phyloP scores from a whole-genome alignment of 2,329 filamentous ascomycete species.

The Phaeosphaeriaceae sp. region DNA sequence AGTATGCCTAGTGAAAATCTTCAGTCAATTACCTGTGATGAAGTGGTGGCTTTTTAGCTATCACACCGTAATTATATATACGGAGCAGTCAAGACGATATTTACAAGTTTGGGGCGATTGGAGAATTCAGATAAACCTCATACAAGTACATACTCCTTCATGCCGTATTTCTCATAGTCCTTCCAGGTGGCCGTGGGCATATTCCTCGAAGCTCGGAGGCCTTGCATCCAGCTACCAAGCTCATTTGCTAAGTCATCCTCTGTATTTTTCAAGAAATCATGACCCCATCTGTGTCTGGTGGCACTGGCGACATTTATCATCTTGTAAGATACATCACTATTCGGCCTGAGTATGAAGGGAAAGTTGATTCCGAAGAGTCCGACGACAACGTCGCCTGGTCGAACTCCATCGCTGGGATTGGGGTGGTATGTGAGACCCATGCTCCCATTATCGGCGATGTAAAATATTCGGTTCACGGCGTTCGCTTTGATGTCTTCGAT shows the following conservation, averaged over 20 bases:
- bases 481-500: background rate
- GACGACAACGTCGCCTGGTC: conserved; percentile 11
- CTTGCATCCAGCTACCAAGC: background rate
- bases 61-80: no score
- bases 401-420: background rate
- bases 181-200: background rate
- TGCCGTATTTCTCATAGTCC: background rate
- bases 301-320: conserved; percentile 21
- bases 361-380: conserved; percentile 25
- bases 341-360: conserved; percentile 17
- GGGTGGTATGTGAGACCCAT: conserved; percentile 8
- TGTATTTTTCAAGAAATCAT: conserved; percentile 7
- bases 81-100: no score
- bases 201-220: no score
- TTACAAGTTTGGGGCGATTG: no score
- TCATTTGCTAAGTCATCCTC: background rate
- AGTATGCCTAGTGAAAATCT: no score
- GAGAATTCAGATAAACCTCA: background rate
- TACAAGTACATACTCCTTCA: conserved; percentile 1
- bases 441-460: background rate
- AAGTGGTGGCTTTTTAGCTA: no score
- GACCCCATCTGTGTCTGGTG: conserved; percentile 10
- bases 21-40: no score
- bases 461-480: background rate
- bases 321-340: background rate